A percentile compares a stretch with the other conserved stretches of the same genome.
Conservation (phyloP, 1,284 basidiomycete species). For the Phellinidium pouzarii region DNA sequence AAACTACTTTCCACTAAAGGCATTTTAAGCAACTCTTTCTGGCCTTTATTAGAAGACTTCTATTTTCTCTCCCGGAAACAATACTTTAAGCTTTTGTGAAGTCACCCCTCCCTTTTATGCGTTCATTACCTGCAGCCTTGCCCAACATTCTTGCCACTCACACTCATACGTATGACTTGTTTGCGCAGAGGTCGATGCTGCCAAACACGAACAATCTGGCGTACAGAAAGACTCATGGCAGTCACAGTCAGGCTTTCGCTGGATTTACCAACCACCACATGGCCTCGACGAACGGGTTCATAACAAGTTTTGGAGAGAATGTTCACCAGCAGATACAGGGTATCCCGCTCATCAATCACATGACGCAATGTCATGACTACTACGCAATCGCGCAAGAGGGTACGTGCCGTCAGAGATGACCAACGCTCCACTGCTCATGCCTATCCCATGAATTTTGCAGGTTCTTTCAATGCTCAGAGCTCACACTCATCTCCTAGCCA, state of each 20-base stretch:
- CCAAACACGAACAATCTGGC: background rate
- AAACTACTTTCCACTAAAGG: background rate
- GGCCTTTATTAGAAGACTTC: background rate
- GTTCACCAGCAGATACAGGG: background rate
- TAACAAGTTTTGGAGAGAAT: background rate
- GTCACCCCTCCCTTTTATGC: background rate
- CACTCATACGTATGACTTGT: background rate
- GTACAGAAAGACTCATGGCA: background rate
- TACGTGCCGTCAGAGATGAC: background rate
- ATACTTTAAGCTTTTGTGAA: background rate
- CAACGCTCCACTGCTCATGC: background rate
- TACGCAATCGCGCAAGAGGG: background rate
- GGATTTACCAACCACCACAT: background rate
- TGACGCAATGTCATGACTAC: background rate
- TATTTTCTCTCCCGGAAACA: background rate
- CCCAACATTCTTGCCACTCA: slow-evolving; percentile 5
- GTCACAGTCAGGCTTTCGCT: background rate
- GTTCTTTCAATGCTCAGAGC: background rate
- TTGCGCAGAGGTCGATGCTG: slow-evolving; percentile 4
- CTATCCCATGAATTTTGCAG: background rate
- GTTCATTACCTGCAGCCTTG: background rate
- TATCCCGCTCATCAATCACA: background rate
- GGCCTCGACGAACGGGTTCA: background rate
- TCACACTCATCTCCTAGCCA: background rate
- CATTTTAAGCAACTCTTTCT: background rate